Evolutionary conservation across 306 rosid genomes (phyloP).

Genomic region (Cicer bijugum): DNA sequence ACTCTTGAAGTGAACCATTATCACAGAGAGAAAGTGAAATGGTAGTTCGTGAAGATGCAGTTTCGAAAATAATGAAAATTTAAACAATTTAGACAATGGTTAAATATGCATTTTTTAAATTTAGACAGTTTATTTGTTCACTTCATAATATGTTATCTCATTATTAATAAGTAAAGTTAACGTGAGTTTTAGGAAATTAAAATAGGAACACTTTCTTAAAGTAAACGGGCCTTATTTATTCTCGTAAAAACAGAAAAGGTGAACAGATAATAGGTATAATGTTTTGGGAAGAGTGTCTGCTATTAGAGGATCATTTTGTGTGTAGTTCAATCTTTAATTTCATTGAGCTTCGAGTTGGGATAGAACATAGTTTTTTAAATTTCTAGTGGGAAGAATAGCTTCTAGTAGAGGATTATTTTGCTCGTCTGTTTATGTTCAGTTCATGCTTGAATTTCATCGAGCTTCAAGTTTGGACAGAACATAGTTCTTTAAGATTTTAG

Average conservation of each 20-base stretch:
- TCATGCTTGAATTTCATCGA: constrained; percentile 7
- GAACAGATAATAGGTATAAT: neutral
- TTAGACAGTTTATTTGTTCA: too few relatives aligned
- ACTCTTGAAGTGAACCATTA: too few relatives aligned
- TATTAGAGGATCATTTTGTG: neutral
- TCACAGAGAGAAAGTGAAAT: too few relatives aligned
- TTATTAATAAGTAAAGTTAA: too few relatives aligned
- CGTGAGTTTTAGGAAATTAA: too few relatives aligned
- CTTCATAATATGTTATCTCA: too few relatives aligned
- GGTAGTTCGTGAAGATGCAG: too few relatives aligned
- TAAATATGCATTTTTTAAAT: too few relatives aligned
- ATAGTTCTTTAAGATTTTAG: neutral
- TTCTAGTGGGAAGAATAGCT: constrained; percentile 1
- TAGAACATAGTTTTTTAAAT: neutral
- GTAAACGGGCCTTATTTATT: too few relatives aligned
- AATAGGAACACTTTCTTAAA: too few relatives aligned
- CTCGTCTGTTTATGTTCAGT: neutral
- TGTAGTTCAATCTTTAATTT: neutral
- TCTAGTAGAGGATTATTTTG: neutral
- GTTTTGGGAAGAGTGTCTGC: constrained; percentile 6
- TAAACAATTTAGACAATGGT: too few relatives aligned
- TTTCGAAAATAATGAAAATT: too few relatives aligned
- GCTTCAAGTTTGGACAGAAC: constrained; percentile 10
- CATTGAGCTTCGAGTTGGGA: constrained; percentile 15
- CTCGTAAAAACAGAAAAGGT: neutral